phyloP scores from a whole-genome alignment of 306 rosid genomes.

The Sindora glabra region DNA sequence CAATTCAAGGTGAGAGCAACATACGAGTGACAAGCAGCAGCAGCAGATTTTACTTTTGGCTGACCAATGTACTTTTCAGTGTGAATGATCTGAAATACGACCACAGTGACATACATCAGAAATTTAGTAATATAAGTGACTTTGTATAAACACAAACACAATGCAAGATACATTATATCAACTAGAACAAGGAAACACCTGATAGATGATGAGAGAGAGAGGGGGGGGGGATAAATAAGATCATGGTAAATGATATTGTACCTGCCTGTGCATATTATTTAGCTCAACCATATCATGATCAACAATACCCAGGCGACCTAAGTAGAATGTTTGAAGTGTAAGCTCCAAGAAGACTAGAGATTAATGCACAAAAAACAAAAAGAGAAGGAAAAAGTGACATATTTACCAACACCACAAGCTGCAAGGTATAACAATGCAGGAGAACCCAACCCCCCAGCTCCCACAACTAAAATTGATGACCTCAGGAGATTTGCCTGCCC shows the following conservation, averaged over 20 bases:
- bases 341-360: constrained; percentile 2
- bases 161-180: not conserved
- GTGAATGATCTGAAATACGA: constrained; percentile 61
- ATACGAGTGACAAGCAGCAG: constrained; percentile 71
- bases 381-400: not conserved
- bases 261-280: constrained; percentile 98
- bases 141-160: not conserved
- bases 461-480: constrained; percentile 78
- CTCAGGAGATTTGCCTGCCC: constrained; percentile 72
- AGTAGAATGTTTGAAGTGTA: constrained; percentile 3
- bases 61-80: constrained; percentile 80
- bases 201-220: too few relatives aligned
- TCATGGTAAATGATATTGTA: too few relatives aligned
- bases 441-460: constrained; percentile 97
- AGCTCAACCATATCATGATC: constrained; percentile 95
- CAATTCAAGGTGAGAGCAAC: constrained; percentile 14
- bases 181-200: too few relatives aligned
- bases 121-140: not conserved
- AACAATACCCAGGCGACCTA: constrained; percentile 78
- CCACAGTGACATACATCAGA: not conserved
- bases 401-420: constrained; percentile 82
- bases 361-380: not conserved
- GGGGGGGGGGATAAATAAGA: too few relatives aligned
- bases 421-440: constrained; percentile 86
- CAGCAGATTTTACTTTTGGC: constrained; percentile 91